phyloP scores from a whole-genome alignment of 495 filamentous ascomycete genomes.

The Aspergillus olivimuriae region DNA sequence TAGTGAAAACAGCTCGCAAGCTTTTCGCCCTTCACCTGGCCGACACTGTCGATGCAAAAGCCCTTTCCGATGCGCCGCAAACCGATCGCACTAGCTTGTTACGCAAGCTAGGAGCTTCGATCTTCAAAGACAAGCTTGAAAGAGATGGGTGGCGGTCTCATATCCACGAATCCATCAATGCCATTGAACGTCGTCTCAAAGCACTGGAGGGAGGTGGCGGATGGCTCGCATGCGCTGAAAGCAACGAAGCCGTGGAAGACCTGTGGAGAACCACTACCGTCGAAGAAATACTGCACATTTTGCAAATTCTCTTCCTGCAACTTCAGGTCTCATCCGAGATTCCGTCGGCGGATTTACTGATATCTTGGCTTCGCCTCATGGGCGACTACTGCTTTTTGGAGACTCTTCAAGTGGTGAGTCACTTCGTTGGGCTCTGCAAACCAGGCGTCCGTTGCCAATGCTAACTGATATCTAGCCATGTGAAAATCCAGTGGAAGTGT shows the following conservation, averaged over 20 bases:
- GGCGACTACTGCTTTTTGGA: conserved; percentile 58
- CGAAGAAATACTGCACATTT: conserved; percentile 62
- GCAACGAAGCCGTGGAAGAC: conserved; percentile 47
- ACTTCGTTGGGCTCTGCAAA: background rate
- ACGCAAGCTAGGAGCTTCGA: conserved; percentile 20
- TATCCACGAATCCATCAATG: conserved; percentile 36
- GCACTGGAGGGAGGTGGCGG: conserved; percentile 42
- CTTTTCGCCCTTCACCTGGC: conserved; percentile 33
- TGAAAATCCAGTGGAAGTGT: conserved; percentile 41
- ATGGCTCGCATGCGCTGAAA: conserved; percentile 43
- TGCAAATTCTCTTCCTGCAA: conserved; percentile 67
- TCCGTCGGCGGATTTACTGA: conserved; percentile 51
- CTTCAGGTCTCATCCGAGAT: conserved; percentile 50
- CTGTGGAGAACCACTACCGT: conserved; percentile 58
- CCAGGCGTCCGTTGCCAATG: conserved; percentile 8
- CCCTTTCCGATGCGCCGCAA: background rate
- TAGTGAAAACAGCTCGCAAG: conserved; percentile 39
- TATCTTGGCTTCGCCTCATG: conserved; percentile 72
- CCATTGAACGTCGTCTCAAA: conserved; percentile 38
- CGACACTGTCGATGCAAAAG: conserved; percentile 10
- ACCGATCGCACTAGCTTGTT: conserved; percentile 18
- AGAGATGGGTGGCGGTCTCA: conserved; percentile 23
- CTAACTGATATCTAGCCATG: conserved; percentile 31
- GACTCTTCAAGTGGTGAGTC: conserved; percentile 48
- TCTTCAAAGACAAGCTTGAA: conserved; percentile 26